Evolutionary conservation across 1,284 basidiomycete species (phyloP).

Genomic region (Lentinula novae-zelandiae): DNA sequence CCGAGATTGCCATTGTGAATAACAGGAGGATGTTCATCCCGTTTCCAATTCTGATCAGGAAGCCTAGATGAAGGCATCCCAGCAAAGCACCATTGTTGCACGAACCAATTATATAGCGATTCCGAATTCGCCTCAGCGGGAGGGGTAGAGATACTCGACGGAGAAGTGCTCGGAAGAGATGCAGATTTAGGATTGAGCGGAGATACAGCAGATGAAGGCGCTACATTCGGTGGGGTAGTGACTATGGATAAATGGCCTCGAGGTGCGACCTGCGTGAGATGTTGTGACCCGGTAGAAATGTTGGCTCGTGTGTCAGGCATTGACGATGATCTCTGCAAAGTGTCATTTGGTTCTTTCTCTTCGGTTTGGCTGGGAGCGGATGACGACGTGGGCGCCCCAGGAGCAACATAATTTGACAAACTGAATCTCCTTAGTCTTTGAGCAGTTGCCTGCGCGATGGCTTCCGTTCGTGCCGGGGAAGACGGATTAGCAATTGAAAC

Average conservation of each 20-base stretch:
- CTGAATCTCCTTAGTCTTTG: conserved; percentile 11
- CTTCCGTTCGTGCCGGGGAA: not conserved
- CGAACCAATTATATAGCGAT: conserved; percentile 56
- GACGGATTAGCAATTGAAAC: not conserved
- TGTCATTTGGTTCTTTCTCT: not conserved
- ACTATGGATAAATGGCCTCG: not conserved
- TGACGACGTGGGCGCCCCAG: not conserved
- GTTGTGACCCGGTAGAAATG: not conserved
- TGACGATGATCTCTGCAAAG: not conserved
- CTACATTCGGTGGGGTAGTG: not conserved
- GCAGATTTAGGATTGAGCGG: not conserved
- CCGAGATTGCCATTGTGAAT: not conserved
- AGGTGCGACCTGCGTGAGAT: not conserved
- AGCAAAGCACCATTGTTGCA: conserved; percentile 70
- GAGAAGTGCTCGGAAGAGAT: not conserved
- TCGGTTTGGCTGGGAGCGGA: not conserved
- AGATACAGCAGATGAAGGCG: not conserved
- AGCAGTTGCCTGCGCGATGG: conserved; percentile 3
- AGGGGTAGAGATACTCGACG: not conserved
- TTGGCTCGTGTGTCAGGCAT: not conserved
- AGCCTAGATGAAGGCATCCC: conserved; percentile 15
- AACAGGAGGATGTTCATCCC: not conserved
- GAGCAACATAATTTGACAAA: conserved; percentile 10
- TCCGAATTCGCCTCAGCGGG: conserved; percentile 25
- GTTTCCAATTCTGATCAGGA: not conserved